phyloP scores from a whole-genome alignment of 176 grass and related monocot species.

The Cenchrus americanus region DNA sequence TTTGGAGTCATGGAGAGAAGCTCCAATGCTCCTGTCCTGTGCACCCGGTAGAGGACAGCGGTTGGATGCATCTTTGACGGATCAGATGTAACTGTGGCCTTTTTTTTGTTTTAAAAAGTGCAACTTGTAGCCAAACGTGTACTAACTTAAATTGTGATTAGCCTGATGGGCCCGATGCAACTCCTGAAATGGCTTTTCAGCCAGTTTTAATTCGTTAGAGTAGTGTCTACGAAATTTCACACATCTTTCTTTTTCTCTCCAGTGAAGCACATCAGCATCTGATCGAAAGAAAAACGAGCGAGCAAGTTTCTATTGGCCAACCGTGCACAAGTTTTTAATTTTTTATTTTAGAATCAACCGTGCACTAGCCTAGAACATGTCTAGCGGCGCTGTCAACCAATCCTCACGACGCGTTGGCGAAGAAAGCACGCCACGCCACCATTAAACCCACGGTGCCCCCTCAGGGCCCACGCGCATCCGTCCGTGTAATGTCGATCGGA shows the following conservation, averaged over 20 bases:
- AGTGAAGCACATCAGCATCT: background rate
- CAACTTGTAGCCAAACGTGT: no score
- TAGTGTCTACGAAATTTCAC: background rate
- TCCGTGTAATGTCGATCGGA: background rate
- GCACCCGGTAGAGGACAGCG: no score
- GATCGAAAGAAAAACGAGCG: background rate
- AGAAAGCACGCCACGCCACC: conserved; percentile 1
- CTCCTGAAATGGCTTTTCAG: background rate
- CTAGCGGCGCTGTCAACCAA: background rate
- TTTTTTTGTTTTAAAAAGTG: no score
- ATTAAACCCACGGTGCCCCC: background rate
- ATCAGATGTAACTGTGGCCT: no score
- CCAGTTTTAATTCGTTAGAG: background rate
- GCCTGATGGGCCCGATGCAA: background rate
- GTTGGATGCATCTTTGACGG: no score
- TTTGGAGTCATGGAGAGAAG: no score
- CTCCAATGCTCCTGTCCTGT: no score
- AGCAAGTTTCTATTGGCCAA: background rate
- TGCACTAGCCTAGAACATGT: background rate
- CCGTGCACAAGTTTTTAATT: background rate
- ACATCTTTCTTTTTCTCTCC: background rate
- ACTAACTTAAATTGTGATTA: no score
- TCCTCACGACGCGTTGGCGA: background rate
- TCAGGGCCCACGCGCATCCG: background rate
- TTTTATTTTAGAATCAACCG: no score